Percentiles rank a stretch among this genome's conserved stretches.
These are phyloP conservation scores for Colletotrichum chrysophilum DNA, from an alignment of 2,329 filamentous ascomycete genomes.

Conservation along the genomic window DNA sequence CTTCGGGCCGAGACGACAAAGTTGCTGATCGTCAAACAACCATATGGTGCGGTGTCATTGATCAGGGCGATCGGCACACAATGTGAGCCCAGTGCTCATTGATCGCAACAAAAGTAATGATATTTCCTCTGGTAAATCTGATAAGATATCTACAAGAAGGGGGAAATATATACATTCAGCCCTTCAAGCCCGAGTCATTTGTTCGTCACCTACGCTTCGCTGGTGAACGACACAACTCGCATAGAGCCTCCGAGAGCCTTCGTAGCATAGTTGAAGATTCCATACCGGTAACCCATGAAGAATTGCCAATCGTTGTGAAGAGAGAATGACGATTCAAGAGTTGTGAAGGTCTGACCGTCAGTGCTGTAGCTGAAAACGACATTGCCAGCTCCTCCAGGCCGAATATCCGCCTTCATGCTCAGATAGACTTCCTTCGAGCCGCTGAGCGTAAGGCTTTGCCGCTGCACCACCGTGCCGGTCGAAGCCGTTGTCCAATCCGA, in stretches of 20 bases:
- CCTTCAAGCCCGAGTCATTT: background rate
- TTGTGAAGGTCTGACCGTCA: slow-evolving; percentile 42
- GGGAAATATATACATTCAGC: background rate
- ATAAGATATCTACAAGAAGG: background rate
- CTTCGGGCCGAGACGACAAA: background rate
- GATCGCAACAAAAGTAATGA: background rate
- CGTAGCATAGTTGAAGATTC: slow-evolving; percentile 55
- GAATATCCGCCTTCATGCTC: background rate
- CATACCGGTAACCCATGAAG: slow-evolving; percentile 54
- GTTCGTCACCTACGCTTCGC: background rate
- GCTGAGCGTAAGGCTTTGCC: background rate
- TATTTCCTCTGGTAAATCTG: background rate
- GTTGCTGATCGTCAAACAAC: background rate
- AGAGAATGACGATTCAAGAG: slow-evolving; percentile 37
- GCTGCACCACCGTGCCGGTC: background rate
- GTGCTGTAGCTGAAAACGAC: slow-evolving; percentile 41
- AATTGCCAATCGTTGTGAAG: slow-evolving; percentile 47
- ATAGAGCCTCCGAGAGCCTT: slow-evolving; percentile 27
- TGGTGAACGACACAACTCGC: background rate
- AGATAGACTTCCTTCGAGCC: background rate
- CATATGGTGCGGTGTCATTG: background rate
- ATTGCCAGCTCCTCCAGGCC: background rate
- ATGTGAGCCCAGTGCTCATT: background rate
- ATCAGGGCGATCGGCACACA: background rate
- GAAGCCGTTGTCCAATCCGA: slow-evolving; percentile 12